Percentiles rank a stretch among this genome's conserved stretches.
Conservation (phyloP, 192 early-diverging fungal genomes). For the Coemansia sp. region DNA sequence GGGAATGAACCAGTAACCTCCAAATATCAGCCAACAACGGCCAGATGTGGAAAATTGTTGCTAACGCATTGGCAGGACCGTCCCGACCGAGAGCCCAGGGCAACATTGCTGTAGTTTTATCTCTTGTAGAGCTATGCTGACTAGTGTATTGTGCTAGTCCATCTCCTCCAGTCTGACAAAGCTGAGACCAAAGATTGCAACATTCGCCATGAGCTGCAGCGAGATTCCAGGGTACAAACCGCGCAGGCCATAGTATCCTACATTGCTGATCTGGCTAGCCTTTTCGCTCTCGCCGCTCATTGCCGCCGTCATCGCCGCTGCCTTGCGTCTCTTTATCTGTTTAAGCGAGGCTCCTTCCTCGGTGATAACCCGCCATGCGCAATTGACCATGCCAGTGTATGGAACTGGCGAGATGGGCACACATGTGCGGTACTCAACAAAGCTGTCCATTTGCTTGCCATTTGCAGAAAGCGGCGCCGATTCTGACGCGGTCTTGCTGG, state of each 20-base stretch:
- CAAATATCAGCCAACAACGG: too few species aligned
- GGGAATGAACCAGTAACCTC: too few species aligned
- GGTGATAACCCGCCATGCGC: constrained; percentile 62
- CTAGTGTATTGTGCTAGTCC: too few species aligned
- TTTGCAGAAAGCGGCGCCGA: neutral
- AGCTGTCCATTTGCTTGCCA: constrained; percentile 20
- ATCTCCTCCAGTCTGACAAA: constrained; percentile 56
- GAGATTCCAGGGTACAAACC: constrained; percentile 69
- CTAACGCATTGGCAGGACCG: too few species aligned
- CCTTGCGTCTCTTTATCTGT: constrained; percentile 13
- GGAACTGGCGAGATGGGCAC: constrained; percentile 66
- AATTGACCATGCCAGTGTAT: constrained; percentile 70
- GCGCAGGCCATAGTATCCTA: constrained; percentile 57
- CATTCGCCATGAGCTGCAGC: constrained; percentile 61
- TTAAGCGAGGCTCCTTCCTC: constrained; percentile 65
- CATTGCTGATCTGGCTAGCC: constrained; percentile 2
- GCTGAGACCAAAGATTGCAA: constrained; percentile 60
- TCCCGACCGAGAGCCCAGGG: too few species aligned
- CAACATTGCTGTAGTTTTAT: too few species aligned
- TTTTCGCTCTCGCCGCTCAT: constrained; percentile 8
- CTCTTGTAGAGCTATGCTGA: too few species aligned
- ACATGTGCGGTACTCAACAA: constrained; percentile 59
- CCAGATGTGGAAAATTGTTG: too few species aligned
- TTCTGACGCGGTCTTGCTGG: constrained; percentile 21
- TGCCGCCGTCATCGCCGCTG: neutral